Conservation (phyloP, 2,329 filamentous ascomycete genomes). For the Ceratocystis diversiconidia region DNA sequence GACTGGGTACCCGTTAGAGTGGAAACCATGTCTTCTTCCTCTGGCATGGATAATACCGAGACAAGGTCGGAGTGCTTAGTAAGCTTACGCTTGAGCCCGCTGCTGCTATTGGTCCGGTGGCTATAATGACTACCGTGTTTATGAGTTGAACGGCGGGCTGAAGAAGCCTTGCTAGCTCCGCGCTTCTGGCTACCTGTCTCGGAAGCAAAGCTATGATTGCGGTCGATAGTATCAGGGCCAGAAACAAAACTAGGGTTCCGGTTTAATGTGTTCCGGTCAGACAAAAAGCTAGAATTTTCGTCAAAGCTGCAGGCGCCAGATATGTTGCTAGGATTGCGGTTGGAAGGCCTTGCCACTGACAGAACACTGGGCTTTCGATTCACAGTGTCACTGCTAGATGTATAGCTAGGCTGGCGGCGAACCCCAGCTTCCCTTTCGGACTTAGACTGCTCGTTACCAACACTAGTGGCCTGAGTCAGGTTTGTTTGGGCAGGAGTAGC, state of each 20-base stretch:
- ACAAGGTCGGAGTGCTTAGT: constrained; percentile 91
- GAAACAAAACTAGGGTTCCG: constrained; percentile 10
- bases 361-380: constrained; percentile 10
- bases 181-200: neutral
- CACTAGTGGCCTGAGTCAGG: constrained; percentile 37
- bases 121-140: constrained; percentile 13
- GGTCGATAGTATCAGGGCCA: constrained; percentile 10
- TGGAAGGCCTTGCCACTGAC: neutral
- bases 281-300: constrained; percentile 4
- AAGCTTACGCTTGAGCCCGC: constrained; percentile 54
- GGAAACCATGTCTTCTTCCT: constrained; percentile 41
- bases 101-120: constrained; percentile 10
- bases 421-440: constrained; percentile 7
- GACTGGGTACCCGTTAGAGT: constrained; percentile 34
- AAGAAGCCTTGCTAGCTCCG: constrained; percentile 2
- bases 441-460: constrained; percentile 35
- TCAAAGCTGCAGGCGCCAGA: constrained; percentile 4
- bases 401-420: constrained; percentile 13
- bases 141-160: constrained; percentile 1
- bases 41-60: constrained; percentile 69
- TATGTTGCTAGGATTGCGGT: constrained; percentile 10
- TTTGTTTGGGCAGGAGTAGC: constrained; percentile 32
- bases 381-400: constrained; percentile 3
- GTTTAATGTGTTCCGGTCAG: neutral
- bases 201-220: constrained; percentile 12